A percentile compares a stretch with the other conserved stretches of the same genome.
Conservation (phyloP, 2,329 filamentous ascomycete species). For the Alternaria atra region DNA sequence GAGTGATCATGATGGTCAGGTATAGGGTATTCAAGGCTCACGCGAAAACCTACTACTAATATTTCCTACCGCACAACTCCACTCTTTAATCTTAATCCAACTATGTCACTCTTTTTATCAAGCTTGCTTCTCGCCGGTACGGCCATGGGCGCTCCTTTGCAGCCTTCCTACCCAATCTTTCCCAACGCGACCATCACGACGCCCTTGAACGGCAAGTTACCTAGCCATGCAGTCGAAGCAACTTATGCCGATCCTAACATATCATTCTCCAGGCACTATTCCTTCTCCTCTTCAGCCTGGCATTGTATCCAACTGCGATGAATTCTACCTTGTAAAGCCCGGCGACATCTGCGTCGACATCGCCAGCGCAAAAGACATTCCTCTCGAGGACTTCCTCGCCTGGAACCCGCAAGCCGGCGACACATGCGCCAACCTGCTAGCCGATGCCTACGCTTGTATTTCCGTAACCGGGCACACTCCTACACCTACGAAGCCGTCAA, state of each 20-base stretch:
- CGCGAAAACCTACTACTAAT: neutral
- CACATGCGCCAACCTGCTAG: slow-evolving; percentile 14
- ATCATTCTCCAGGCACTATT: neutral
- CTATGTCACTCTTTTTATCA: neutral
- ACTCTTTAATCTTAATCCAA: neutral
- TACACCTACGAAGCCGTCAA: slow-evolving; percentile 6
- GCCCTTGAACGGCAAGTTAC: neutral
- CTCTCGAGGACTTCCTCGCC: slow-evolving; percentile 12
- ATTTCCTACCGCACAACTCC: neutral
- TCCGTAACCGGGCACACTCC: slow-evolving; percentile 17
- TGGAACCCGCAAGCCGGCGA: slow-evolving; percentile 19
- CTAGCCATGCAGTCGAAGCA: rapidly evolving
- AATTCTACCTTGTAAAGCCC: slow-evolving; percentile 15
- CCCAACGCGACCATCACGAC: neutral
- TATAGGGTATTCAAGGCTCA: neutral
- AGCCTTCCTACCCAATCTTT: neutral
- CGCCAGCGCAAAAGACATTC: slow-evolving; percentile 11
- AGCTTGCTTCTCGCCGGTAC: neutral
- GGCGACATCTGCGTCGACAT: slow-evolving; percentile 16
- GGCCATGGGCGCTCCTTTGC: neutral
- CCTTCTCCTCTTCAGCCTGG: slow-evolving; percentile 3
- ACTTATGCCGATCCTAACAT: neutral
- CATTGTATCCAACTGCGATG: slow-evolving; percentile 18
- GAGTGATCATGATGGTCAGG: neutral
- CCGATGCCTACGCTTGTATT: slow-evolving; percentile 21